These are phyloP conservation scores for Talaromyces ruber DNA, from an alignment of 495 filamentous ascomycete species.

Conservation along the genomic window DNA sequence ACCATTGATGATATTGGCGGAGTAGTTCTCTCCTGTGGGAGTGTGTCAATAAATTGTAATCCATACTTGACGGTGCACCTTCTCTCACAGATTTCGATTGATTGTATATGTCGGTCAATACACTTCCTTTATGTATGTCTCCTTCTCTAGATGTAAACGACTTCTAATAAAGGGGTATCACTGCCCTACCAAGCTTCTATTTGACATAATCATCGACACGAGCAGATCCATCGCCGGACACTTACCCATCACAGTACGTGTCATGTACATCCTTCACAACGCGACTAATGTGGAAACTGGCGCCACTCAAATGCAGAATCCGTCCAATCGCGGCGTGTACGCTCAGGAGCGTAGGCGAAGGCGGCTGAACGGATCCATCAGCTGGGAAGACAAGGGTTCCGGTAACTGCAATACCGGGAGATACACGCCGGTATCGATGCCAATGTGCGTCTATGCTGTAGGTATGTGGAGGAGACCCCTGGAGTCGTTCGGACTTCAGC, in stretches of 20 bases:
- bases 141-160: too few relatives aligned
- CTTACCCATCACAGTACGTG: slow-evolving; percentile 10
- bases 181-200: slow-evolving; percentile 8
- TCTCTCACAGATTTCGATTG: too few relatives aligned
- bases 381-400: slow-evolving; percentile 15
- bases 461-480: slow-evolving; percentile 8
- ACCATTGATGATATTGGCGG: slow-evolving; percentile 3
- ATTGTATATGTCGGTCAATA: too few relatives aligned
- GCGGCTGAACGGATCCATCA: slow-evolving; percentile 19
- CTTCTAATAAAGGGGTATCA: not conserved
- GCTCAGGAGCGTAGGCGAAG: slow-evolving; percentile 19
- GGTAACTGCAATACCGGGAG: slow-evolving; percentile 11
- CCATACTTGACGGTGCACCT: too few relatives aligned
- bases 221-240: slow-evolving; percentile 14
- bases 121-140: too few relatives aligned
- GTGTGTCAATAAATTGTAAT: not conserved
- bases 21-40: not conserved
- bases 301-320: slow-evolving; percentile 25
- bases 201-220: slow-evolving; percentile 15
- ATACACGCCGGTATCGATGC: too few relatives aligned
- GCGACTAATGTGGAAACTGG: slow-evolving; percentile 21
- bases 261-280: slow-evolving; percentile 19
- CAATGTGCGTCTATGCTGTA: slow-evolving; percentile 17
- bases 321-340: slow-evolving; percentile 24
- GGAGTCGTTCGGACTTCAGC: not conserved